Conservation (phyloP, 257 asterid genomes). For the Cynanchum wilfordii region DNA sequence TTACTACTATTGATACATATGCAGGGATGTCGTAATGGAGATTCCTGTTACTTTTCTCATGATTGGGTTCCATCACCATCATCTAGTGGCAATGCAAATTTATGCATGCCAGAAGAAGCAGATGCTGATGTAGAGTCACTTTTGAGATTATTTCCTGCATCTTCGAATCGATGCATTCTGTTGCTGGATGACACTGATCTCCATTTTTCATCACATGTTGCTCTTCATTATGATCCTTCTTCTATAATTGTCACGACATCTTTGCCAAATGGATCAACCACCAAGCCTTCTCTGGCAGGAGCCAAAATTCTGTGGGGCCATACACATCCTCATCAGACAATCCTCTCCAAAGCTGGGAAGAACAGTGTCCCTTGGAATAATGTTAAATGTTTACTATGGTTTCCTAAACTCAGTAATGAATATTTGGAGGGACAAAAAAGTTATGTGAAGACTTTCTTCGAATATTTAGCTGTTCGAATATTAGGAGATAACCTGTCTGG, state of each 20-base stretch:
- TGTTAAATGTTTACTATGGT: conserved; percentile 74
- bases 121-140: conserved; percentile 38
- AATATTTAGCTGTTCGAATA: conserved; percentile 62
- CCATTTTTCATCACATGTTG: conserved; percentile 54
- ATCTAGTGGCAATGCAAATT: conserved; percentile 27
- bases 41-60: conserved; percentile 69
- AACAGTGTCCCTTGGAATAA: conserved; percentile 53
- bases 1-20: conserved; percentile 16
- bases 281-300: conserved; percentile 39
- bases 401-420: conserved; percentile 55
- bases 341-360: conserved; percentile 40
- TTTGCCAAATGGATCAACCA: conserved; percentile 28
- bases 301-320: conserved; percentile 55
- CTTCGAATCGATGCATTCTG: conserved; percentile 50
- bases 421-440: conserved; percentile 39
- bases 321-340: conserved; percentile 59
- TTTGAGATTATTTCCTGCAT: conserved; percentile 49
- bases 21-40: conserved; percentile 94
- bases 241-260: conserved; percentile 58
- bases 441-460: conserved; percentile 45
- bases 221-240: conserved; percentile 41
- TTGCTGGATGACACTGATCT: conserved; percentile 63
- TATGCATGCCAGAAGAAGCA: conserved; percentile 51
- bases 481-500: conserved; percentile 51
- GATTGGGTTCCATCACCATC: conserved; percentile 39